A percentile compares a stretch with the other conserved stretches of the same genome.
Conservation (phyloP, 768 basidiomycete species). For the Pleurotus eryngii region DNA sequence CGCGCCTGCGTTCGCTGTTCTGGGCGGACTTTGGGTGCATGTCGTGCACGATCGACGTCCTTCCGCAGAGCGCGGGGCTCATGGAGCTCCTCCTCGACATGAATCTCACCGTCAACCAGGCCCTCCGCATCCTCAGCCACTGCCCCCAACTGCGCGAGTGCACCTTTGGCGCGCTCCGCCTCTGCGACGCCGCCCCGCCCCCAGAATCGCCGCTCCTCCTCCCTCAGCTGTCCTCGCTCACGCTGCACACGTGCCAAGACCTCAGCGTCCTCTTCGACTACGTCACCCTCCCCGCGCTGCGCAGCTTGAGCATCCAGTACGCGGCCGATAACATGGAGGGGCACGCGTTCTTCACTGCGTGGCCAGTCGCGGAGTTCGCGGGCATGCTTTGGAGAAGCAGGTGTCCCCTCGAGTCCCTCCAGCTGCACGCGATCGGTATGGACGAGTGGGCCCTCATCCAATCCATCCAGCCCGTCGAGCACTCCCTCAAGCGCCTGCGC, state of each 20-base stretch:
- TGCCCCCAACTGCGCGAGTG: slow-evolving; percentile 5
- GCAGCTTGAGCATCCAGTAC: not conserved
- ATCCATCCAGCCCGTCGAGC: slow-evolving; percentile 1
- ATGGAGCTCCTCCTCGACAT: slow-evolving; percentile 6
- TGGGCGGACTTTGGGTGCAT: slow-evolving; percentile 6
- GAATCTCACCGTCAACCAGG: slow-evolving; percentile 5
- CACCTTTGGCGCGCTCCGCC: slow-evolving; percentile 2
- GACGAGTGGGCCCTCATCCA: slow-evolving; percentile 1
- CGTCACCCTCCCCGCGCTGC: slow-evolving; percentile 3
- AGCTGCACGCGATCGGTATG: not conserved
- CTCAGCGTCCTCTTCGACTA: slow-evolving; percentile 3
- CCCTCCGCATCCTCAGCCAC: slow-evolving; percentile 3
- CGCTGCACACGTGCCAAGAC: slow-evolving; percentile 4
- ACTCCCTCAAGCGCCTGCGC: not conserved
- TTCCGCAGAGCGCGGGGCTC: slow-evolving; percentile 3
- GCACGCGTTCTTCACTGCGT: not conserved
- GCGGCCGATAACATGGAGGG: slow-evolving; percentile 3
- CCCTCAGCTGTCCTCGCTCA: slow-evolving; percentile 1
- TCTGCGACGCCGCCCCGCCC: slow-evolving; percentile 1
- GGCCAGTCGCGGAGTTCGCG: slow-evolving; percentile 1
- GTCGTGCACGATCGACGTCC: slow-evolving; percentile 3
- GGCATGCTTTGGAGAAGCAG: slow-evolving; percentile 5
- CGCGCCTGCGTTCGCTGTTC: slow-evolving; percentile 5
- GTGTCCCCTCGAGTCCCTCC: slow-evolving; percentile 1
- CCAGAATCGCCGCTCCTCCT: not conserved